These are phyloP conservation scores for Argentina anserina DNA, from an alignment of 306 rosid genomes.

Conservation along the genomic window DNA sequence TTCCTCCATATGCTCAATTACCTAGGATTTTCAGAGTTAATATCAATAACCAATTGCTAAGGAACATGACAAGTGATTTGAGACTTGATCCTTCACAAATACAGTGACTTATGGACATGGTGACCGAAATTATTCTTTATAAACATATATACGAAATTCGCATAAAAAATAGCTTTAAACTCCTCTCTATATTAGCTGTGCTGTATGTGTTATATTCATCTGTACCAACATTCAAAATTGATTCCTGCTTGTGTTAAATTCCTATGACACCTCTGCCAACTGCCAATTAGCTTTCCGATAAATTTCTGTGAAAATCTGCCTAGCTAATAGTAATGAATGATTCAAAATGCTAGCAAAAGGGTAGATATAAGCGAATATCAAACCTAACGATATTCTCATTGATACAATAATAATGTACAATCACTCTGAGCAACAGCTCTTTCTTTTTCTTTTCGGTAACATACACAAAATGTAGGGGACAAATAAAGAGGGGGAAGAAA, in stretches of 20 bases:
- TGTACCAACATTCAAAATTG: background rate
- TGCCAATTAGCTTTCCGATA: background rate
- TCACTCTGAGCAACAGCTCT: background rate
- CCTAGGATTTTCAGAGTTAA: conserved; percentile 39
- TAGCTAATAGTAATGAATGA: no score
- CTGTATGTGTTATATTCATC: background rate
- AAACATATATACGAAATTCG: background rate
- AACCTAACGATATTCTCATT: background rate
- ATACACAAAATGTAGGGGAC: background rate
- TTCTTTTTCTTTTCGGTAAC: background rate
- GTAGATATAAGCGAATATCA: background rate
- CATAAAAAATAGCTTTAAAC: background rate
- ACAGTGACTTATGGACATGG: background rate
- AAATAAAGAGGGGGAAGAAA: background rate
- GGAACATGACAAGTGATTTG: background rate
- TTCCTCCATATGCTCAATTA: conserved; percentile 97
- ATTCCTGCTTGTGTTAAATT: background rate
- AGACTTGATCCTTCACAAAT: background rate
- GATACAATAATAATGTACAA: conserved; percentile 6
- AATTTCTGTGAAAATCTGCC: no score
- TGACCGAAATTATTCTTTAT: background rate
- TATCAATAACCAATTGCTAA: conserved; percentile 1
- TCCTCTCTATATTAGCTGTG: background rate
- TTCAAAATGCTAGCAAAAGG: background rate
- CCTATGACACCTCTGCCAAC: no score